Evolutionary conservation across 129 eudicot genomes (phyloP), one percentile per base, ranked within the genome.

Genomic region (Solidago caesia): DNA sequence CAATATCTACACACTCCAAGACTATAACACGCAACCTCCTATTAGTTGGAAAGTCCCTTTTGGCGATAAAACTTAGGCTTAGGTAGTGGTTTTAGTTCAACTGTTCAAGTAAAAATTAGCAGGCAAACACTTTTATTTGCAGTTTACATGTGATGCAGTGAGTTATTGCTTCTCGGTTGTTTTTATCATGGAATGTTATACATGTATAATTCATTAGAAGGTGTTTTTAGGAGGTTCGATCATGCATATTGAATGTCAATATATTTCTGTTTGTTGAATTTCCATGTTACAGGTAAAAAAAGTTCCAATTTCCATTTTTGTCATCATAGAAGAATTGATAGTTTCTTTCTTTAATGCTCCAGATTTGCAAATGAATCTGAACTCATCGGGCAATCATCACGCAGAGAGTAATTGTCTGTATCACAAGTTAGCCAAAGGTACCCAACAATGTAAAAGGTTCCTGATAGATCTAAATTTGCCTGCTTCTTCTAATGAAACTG

Each of bases 381-480:
- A 79, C 74, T 72, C 78, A 73, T 72, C 83, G 33, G 73, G 62
- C 64, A 75, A 75, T 75, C 77, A 78, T 66, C 77, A 71, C 14
- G 53, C 44, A 26, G 67, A 79, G 49, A 79, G 64, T 67, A 79
- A 73, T 58, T 79, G 69, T 72, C 68, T 56, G 56, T 66, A 27
- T 79, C 59, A 59, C 83, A 79, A 79, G 78, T 45, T 73, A 79
- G 66, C 12, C 11, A 73, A 72, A 44, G 73, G 74, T 65, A 39
- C 74, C 0, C 51, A 67, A 4, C 69, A 67, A 29, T 61, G 65
- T 58, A 79, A 73, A 63, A 79, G 57, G 83, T 78, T 79, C 41
- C 69, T 53, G 25, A 79, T 79, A 72, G 83, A 79, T 79, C 83
- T 79, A 0, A 79, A 79, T 79, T 72, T 79, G 64, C 83, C 83